Evolutionary conservation across 2,329 filamentous ascomycete species (phyloP), one percentile per base, ranked within the genome.

Genomic region (Lasiodiplodia gonubiensis): DNA sequence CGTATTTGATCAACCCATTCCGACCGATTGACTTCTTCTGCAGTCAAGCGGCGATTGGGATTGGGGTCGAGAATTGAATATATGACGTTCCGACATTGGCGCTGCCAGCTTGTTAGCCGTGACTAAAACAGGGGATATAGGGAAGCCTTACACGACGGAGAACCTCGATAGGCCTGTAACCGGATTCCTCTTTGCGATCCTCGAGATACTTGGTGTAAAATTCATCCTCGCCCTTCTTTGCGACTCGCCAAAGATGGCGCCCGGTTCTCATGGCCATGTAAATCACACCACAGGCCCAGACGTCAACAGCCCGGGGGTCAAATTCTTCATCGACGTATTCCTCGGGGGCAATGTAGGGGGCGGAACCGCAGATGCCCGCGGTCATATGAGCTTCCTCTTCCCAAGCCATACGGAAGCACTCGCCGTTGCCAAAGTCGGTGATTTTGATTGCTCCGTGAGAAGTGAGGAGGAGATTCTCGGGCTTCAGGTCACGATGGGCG

Each of bases 231-330:
- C 97, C 94, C 80, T 93, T 96, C 80, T 94, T 94, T 7, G 95
- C 95, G n/a, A 97, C 89, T 66, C 94, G 91, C 95, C 95, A 99
- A 10, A 99, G 85, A 79, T 99, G 95, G 64, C 95, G 88, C 6
- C 95, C 95, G 2, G 94, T 98, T 68, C 95, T 88, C 95, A 99
- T 99, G 16, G 95, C 95, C 95, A 99, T 99, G 82, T 99, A 99
- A 69, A 99, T 99, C 63, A 99, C 95, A 76, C 95, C 95, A 69
- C 93, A 97, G 27, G 95, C 95, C 95, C 95, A 99, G 16, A 98
- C 91, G 75, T 99, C 95, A 59, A 99, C 94, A n/a, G 95, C 94
- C 68, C 95, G 88, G 35, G 95, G 95, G 76, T 99, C 95, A 72
- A 99, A 99, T 77, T 99, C 95, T 78, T 90, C 93, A 76, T 97